phyloP scores from a whole-genome alignment of 768 basidiomycete species.

The Serendipita indica region DNA sequence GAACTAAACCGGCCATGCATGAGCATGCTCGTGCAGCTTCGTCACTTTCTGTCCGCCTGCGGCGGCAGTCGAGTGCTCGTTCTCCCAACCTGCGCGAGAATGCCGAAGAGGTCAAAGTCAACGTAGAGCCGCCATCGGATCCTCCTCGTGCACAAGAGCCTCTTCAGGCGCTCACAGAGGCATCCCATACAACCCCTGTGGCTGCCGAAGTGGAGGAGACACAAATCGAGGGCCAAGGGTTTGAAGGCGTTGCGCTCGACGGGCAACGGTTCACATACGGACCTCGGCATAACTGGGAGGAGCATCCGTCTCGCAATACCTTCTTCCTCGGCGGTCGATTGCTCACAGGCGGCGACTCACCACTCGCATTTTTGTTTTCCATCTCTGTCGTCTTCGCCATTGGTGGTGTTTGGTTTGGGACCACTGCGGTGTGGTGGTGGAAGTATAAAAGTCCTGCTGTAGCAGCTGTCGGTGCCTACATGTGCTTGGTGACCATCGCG shows the following conservation, averaged over 20 bases:
- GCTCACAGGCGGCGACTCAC: slow-evolving; percentile 74
- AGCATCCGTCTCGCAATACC: slow-evolving; percentile 56
- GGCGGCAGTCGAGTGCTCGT: neutral
- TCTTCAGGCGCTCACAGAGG: neutral
- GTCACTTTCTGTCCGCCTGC: slow-evolving; percentile 18
- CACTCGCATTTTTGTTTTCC: slow-evolving; percentile 61
- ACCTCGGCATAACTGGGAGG: slow-evolving; percentile 36
- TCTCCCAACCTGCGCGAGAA: neutral
- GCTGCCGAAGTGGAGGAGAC: neutral
- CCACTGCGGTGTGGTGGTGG: slow-evolving; percentile 88
- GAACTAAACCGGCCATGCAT: slow-evolving; percentile 15
- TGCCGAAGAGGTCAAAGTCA: neutral
- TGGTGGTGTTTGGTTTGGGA: slow-evolving; percentile 72
- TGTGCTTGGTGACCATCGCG: slow-evolving; percentile 50
- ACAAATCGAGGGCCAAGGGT: neutral
- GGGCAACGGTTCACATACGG: slow-evolving; percentile 29
- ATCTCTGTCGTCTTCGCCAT: slow-evolving; percentile 49
- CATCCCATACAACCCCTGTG: neutral
- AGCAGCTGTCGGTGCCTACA: slow-evolving; percentile 48
- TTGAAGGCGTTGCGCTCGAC: slow-evolving; percentile 23
- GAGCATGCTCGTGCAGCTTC: slow-evolving; percentile 14
- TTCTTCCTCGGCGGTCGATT: slow-evolving; percentile 62
- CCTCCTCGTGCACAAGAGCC: neutral
- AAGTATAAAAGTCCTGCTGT: slow-evolving; percentile 53
- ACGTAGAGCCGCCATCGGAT: neutral